Evolutionary conservation across 345 rosid species (phyloP), one percentile per base, ranked within the genome.

Genomic region (Eucalyptus rudis): DNA sequence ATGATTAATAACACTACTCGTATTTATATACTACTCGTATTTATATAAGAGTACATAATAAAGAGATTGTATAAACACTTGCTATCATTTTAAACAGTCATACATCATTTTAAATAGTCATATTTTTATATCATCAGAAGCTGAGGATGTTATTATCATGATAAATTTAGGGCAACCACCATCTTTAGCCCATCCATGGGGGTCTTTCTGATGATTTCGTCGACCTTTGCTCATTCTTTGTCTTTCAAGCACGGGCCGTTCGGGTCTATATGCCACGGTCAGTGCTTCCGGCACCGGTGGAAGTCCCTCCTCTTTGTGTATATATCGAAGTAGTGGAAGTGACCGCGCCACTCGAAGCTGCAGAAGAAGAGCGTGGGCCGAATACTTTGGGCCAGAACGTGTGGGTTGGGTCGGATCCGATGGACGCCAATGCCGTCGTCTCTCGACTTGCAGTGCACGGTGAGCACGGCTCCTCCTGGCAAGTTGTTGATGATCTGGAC

Each of bases 81-180:
- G 2, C 29, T 13, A 56, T 56, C 29, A 22, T 6, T 56, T 56
- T 24, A 10, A 27, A 56, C 13, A n/a, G n/a, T n/a, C n/a, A n/a
- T n/a, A n/a, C n/a, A n/a, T n/a, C n/a, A n/a, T n/a, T n/a, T n/a
- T n/a, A n/a, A n/a, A n/a, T n/a, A 56, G 8, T 56, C 62, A 56
- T 56, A 0, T 24, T 1, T 24, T 56, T 0, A 56, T 1, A 9
- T 56, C 10, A 52, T 0, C 4, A 0, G 24, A 52, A 52, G 58
- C 58, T 0, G 24, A 52, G 56, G 56, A 19, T 7, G 43, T 52
- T 19, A 19, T 52, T 3, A 7, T 4, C 27, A 56, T 10, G 62
- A 56, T 29, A 56, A 56, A 24, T 56, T 24, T 10, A 24, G 29
- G 62, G 29, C 29, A 56, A 56, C 62, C 62, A 56, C 29, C 29